These are phyloP conservation scores for Paramecium sonneborni DNA, from an alignment of 73 alveolate species.

Conservation along the genomic window DNA sequence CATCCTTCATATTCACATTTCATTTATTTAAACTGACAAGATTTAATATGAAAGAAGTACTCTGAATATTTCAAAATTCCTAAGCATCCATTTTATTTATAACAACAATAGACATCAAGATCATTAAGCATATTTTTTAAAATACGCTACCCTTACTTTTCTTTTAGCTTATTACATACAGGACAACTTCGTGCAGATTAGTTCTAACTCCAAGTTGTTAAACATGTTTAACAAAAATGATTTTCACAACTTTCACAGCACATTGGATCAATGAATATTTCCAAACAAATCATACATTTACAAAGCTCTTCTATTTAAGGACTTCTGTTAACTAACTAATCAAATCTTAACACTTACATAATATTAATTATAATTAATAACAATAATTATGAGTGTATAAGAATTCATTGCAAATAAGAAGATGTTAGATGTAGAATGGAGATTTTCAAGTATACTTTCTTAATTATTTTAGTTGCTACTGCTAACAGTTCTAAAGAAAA, in stretches of 20 bases:
- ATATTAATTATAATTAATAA: neutral
- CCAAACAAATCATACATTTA: conserved; percentile 18
- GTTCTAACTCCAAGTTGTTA: neutral
- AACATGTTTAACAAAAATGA: neutral
- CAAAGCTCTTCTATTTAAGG: neutral
- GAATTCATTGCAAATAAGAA: conserved; percentile 50
- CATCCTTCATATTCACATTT: neutral
- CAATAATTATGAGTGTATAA: conserved; percentile 22
- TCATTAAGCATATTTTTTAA: neutral
- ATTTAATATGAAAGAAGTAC: neutral
- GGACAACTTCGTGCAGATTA: neutral
- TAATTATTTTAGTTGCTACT: conserved; percentile 16
- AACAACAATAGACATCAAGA: neutral
- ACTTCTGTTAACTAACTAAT: neutral
- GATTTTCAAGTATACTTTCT: conserved; percentile 24
- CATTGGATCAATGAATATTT: conserved; percentile 10
- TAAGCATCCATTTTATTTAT: neutral
- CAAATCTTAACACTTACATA: neutral
- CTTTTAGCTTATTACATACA: neutral
- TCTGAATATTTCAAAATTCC: neutral
- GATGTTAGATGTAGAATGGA: conserved; percentile 50
- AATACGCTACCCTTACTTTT: neutral
- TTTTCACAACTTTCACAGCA: conserved; percentile 7
- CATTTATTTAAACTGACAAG: neutral
- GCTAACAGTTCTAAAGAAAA: conserved; percentile 47